These are phyloP conservation scores for Tinospora cordifolia DNA, from an alignment of 164 flowering plant genomes.

Conservation along the genomic window DNA sequence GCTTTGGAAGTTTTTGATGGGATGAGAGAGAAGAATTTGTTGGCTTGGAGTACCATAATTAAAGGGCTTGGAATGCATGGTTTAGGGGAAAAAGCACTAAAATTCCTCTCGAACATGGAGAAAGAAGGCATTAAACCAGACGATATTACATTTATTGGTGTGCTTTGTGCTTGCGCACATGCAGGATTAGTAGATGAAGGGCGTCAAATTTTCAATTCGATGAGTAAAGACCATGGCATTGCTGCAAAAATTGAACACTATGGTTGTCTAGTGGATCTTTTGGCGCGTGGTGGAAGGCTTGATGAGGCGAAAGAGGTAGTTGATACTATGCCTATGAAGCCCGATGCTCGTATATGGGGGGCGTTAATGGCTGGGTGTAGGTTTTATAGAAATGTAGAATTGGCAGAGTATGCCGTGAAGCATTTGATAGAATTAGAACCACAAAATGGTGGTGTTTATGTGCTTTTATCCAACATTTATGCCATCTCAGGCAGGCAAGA, in stretches of 20 bases:
- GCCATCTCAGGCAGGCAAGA: slow-evolving; percentile 23
- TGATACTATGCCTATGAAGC: slow-evolving; percentile 31
- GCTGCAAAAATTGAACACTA: slow-evolving; percentile 34
- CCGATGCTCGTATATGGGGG: slow-evolving; percentile 35
- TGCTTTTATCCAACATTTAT: slow-evolving; percentile 27
- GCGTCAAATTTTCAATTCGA: slow-evolving; percentile 20
- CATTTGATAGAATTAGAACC: slow-evolving; percentile 26
- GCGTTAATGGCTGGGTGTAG: slow-evolving; percentile 33
- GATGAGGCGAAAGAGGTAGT: slow-evolving; percentile 25
- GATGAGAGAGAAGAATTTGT: slow-evolving; percentile 24
- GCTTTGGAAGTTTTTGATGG: slow-evolving; percentile 29
- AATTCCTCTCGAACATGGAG: slow-evolving; percentile 20
- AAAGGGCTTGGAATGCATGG: slow-evolving; percentile 37
- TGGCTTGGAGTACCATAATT: slow-evolving; percentile 32
- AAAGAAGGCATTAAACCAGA: slow-evolving; percentile 21
- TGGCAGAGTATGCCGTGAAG: slow-evolving; percentile 24
- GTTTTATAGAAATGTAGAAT: slow-evolving; percentile 20
- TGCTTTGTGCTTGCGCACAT: slow-evolving; percentile 30
- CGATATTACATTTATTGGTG: slow-evolving; percentile 27
- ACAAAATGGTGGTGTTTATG: slow-evolving; percentile 24
- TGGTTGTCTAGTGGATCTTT: slow-evolving; percentile 44
- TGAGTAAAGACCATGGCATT: slow-evolving; percentile 21
- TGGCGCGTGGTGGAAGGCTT: slow-evolving; percentile 29
- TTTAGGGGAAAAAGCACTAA: slow-evolving; percentile 22
- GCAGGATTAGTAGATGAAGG: slow-evolving; percentile 28